Conservation (phyloP, 2,329 filamentous ascomycete species). For the Fusarium falciforme region DNA sequence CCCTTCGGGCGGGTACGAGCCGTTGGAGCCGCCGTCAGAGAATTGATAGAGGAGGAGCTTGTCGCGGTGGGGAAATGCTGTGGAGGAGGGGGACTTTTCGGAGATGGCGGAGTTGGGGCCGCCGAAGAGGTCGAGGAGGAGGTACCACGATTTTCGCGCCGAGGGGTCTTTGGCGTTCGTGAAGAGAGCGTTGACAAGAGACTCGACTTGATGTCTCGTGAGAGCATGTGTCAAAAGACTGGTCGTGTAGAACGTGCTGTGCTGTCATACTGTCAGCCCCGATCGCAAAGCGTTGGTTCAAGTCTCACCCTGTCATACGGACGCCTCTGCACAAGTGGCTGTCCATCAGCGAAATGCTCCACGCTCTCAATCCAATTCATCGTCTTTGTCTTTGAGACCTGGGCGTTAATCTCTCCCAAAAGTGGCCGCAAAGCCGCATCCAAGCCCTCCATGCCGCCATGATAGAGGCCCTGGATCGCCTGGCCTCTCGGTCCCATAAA, state of each 20-base stretch:
- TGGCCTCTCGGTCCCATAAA: constrained; percentile 32
- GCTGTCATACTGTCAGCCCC: constrained; percentile 31
- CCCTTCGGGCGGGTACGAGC: constrained; percentile 47
- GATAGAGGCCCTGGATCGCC: constrained; percentile 46
- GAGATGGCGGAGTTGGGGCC: constrained; percentile 52
- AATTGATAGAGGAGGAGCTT: constrained; percentile 64
- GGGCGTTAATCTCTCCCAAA: constrained; percentile 24
- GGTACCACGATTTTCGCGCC: constrained; percentile 34
- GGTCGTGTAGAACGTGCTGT: constrained; percentile 46
- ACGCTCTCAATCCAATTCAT: constrained; percentile 44
- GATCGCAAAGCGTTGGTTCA: rapidly evolving
- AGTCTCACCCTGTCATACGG: constrained; percentile 38
- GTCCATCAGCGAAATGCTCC: constrained; percentile 32
- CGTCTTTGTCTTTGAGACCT: constrained; percentile 16
- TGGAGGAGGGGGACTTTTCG: constrained; percentile 36
- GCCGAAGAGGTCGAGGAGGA: constrained; percentile 47
- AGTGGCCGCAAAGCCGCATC: constrained; percentile 32
- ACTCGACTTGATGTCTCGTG: constrained; percentile 32
- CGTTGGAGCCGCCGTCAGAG: constrained; percentile 52
- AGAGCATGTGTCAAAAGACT: constrained; percentile 46
- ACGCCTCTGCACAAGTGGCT: constrained; percentile 38
- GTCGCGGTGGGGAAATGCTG: constrained; percentile 55
- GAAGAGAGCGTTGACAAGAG: constrained; percentile 35
- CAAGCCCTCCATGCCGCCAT: constrained; percentile 35
- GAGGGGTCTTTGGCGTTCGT: constrained; percentile 21